These are phyloP conservation scores for Cenchrus americanus DNA, from an alignment of 176 grass and related monocot genomes.

Conservation along the genomic window DNA sequence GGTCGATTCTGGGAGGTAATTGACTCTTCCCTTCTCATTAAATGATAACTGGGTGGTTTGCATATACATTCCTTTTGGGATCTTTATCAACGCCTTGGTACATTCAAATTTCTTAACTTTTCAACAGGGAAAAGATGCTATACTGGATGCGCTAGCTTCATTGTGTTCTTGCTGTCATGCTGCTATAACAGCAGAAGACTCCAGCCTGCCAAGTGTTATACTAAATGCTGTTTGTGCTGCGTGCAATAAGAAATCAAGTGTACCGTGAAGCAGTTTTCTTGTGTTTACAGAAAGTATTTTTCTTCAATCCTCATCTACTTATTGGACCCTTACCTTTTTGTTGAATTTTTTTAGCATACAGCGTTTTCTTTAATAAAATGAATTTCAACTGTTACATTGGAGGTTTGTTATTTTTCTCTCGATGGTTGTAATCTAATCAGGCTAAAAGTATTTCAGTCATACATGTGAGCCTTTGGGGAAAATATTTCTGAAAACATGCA, in stretches of 20 bases:
- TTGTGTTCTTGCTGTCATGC: slow-evolving; percentile 82
- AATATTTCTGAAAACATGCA: background rate
- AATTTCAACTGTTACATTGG: slow-evolving; percentile 14
- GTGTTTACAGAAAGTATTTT: slow-evolving; percentile 87
- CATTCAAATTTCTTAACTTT: slow-evolving; percentile 32
- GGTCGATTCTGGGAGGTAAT: slow-evolving; percentile 94
- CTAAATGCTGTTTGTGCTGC: slow-evolving; percentile 68
- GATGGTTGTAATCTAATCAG: background rate
- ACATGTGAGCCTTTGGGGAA: background rate
- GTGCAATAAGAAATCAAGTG: slow-evolving; percentile 75
- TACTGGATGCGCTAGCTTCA: slow-evolving; percentile 79
- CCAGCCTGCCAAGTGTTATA: slow-evolving; percentile 62
- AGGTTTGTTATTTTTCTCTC: slow-evolving; percentile 11
- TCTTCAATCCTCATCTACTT: slow-evolving; percentile 33
- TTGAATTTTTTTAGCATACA: background rate
- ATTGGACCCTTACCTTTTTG: slow-evolving; percentile 15
- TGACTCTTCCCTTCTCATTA: slow-evolving; percentile 9
- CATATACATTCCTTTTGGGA: background rate
- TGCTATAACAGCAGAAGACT: slow-evolving; percentile 71
- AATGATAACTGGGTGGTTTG: background rate
- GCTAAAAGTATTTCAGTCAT: background rate
- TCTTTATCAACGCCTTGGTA: slow-evolving; percentile 19
- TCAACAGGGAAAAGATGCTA: slow-evolving; percentile 86
- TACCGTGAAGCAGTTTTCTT: slow-evolving; percentile 91
- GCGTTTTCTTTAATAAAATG: slow-evolving; percentile 26